phyloP scores from a whole-genome alignment of 345 rosid species.

The Citrus trifoliata region DNA sequence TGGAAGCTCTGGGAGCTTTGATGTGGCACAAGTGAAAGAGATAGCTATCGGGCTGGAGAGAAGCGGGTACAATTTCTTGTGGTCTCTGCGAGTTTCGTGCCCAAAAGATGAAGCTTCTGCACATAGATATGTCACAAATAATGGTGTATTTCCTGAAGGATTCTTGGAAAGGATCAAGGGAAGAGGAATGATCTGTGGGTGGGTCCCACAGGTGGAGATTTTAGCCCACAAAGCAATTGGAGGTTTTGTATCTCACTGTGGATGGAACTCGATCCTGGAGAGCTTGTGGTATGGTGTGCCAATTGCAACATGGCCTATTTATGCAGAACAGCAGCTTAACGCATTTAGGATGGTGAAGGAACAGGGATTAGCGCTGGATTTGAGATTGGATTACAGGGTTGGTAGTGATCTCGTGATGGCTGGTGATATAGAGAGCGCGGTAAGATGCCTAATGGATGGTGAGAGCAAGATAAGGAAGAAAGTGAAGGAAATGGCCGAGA shows the following conservation, averaged over 20 bases:
- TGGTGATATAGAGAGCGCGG: background rate
- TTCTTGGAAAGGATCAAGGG: constrained; percentile 25
- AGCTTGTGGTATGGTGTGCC: constrained; percentile 52
- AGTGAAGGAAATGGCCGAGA: constrained; percentile 30
- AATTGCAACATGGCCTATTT: constrained; percentile 44
- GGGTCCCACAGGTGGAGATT: constrained; percentile 46
- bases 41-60: constrained; percentile 42
- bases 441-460: constrained; percentile 28
- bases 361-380: constrained; percentile 29
- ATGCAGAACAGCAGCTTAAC: constrained; percentile 52
- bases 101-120: background rate
- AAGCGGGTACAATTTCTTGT: constrained; percentile 28
- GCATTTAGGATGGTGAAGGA: constrained; percentile 48
- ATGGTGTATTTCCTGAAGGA: constrained; percentile 30
- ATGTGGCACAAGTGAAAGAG: constrained; percentile 34
- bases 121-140: background rate
- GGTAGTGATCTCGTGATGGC: background rate
- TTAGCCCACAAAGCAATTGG: constrained; percentile 31
- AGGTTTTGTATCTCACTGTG: constrained; percentile 50
- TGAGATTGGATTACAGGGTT: constrained; percentile 35
- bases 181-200: constrained; percentile 29
- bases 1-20: constrained; percentile 41
- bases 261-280: constrained; percentile 55
- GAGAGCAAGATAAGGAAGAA: constrained; percentile 34
- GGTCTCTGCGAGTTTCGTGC: constrained; percentile 29